Evolutionary conservation across 257 asterid genomes (phyloP).

Genomic region (Jacaranda copaia): DNA sequence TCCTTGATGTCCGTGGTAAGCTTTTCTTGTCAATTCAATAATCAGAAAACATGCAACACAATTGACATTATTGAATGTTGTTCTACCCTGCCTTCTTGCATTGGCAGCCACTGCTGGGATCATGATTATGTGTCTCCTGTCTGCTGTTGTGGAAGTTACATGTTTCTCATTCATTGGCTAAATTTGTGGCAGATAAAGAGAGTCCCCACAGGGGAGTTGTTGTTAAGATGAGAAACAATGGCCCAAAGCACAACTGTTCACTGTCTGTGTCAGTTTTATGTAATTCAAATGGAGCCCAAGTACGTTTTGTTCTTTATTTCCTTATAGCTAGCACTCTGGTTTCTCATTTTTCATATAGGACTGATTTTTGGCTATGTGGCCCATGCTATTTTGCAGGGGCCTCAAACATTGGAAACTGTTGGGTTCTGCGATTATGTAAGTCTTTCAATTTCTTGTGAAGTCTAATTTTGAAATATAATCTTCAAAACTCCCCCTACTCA

Average conservation of each 20-base stretch:
- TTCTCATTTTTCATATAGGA: conserved; percentile 28
- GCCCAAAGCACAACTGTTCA: conserved; percentile 68
- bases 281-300: conserved; percentile 69
- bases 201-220: conserved; percentile 70
- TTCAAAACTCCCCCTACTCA: neutral
- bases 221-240: conserved; percentile 72
- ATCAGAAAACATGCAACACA: conserved; percentile 8
- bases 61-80: neutral
- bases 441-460: conserved; percentile 37
- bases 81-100: conserved; percentile 22
- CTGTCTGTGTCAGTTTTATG: conserved; percentile 84
- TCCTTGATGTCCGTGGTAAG: conserved; percentile 69
- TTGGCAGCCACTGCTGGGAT: conserved; percentile 13
- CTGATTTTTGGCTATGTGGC: conserved; percentile 22
- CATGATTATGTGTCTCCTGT: conserved; percentile 15
- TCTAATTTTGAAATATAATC: conserved; percentile 5
- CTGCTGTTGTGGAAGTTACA: conserved; percentile 24
- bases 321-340: neutral
- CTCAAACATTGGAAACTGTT: conserved; percentile 59
- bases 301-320: conserved; percentile 47
- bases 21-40: conserved; percentile 29
- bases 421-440: conserved; percentile 90
- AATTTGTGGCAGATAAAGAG: conserved; percentile 66
- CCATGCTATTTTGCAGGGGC: conserved; percentile 59
- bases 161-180: conserved; percentile 31